phyloP scores from a whole-genome alignment of 139 green algal species.

The Asterochloris sp. region DNA sequence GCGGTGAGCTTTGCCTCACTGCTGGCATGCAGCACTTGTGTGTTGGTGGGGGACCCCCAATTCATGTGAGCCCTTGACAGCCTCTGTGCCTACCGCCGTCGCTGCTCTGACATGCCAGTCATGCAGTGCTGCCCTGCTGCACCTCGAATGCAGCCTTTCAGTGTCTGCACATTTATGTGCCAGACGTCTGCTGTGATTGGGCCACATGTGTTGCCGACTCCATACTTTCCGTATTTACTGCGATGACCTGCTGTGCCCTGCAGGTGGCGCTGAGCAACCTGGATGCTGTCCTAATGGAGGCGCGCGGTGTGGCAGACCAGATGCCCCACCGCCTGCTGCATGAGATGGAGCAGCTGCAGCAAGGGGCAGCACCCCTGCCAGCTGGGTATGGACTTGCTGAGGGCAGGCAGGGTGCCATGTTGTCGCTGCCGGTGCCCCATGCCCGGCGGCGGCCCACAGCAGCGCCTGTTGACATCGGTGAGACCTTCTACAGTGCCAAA shows the following conservation, averaged over 20 bases:
- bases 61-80: no score
- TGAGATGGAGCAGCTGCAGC: constrained; percentile 55
- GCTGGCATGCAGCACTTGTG: no score
- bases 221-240: neutral
- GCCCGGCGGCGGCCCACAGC: constrained; percentile 15
- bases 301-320: constrained; percentile 29
- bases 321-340: constrained; percentile 53
- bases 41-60: no score
- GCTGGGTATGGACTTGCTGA: no score
- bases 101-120: no score
- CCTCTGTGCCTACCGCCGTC: no score
- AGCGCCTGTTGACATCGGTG: constrained; percentile 3
- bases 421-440: neutral
- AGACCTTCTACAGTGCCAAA: neutral
- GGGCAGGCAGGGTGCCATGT: neutral
- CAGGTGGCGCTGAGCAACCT: constrained; percentile 68
- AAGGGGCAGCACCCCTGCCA: neutral
- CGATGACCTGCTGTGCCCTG: neutral
- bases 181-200: no score
- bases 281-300: constrained; percentile 65
- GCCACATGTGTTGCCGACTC: no score
- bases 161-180: no score
- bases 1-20: constrained; percentile 2
- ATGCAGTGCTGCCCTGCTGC: no score
- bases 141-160: no score